Evolutionary conservation across 108 stramenopile genomes (phyloP), one percentile per base, ranked within the genome.

Genomic region (Asterionellopsis glacialis): DNA sequence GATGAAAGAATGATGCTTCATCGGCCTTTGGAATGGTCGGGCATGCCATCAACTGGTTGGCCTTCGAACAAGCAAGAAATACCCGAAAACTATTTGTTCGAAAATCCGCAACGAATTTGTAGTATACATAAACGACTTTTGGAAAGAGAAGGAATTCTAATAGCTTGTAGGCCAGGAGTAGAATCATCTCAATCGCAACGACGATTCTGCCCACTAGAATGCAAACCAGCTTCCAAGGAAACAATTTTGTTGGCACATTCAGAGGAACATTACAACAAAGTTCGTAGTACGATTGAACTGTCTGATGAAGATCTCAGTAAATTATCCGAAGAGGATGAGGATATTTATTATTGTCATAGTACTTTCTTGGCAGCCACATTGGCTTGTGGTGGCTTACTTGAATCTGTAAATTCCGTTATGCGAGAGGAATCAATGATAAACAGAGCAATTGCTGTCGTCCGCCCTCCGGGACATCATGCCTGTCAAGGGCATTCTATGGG

Each of bases 1-100:
- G 69, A 69, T 56, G 61, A 40, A n/a, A 62, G 69, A 2, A 69
- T 69, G 69, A 38, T 50, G 7, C 52, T 55, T 16, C 69, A 69
- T 41, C 18, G 42, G 1, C 41, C 55, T 43, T 16, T 48, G 9
- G 9, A 48, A 21, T 48, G 47, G 47, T 24, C 16, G 19, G 47
- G 21, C 47, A 21, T 19, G 21, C 16, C 19, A 48, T 2, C 47
- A 48, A 48, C 19, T 16, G 47, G 21, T 19, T 16, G 19, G 47
- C 19, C 47, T 48, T 21, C 21, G 2, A 48, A 19, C 47, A 16
- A 21, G 9, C 16, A 48, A 21, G 47, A 48, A 48, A 48, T 48
- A 48, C 47, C 47, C 5, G 47, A 48, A 48, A 48, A 48, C 47
- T 48, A 48, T 9, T 16, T 48, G 19, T 48, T 48, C 21, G 47